Conservation (phyloP, 2,329 filamentous ascomycete species). For the Sporothrix euskadiensis region DNA sequence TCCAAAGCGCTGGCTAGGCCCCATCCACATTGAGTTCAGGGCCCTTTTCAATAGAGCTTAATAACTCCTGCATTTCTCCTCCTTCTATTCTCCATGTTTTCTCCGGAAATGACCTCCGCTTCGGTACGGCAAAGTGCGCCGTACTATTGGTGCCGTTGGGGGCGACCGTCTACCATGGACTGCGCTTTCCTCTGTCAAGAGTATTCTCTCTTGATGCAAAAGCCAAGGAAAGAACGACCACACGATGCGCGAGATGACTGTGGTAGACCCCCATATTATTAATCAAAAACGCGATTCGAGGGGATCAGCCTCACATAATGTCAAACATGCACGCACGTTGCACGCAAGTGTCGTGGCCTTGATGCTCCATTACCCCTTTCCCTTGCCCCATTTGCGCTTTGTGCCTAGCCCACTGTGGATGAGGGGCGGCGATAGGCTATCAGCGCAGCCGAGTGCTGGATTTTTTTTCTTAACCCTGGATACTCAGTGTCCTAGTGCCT, state of each 20-base stretch:
- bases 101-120: slow-evolving; percentile 11
- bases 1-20: not conserved
- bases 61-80: not conserved
- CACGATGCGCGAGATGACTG: not conserved
- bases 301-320: not conserved
- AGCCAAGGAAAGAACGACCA: not conserved
- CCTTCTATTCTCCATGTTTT: slow-evolving; percentile 13
- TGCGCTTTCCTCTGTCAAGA: not conserved
- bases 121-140: not conserved
- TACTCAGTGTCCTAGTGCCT: slow-evolving; percentile 19
- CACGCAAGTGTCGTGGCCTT: not conserved
- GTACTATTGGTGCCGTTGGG: not conserved
- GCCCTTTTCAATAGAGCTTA: not conserved
- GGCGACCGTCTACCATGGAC: not conserved
- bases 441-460: not conserved
- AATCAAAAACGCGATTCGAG: not conserved
- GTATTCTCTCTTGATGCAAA: not conserved
- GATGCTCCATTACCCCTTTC: slow-evolving; percentile 8
- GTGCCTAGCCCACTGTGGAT: not conserved
- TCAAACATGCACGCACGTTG: not conserved
- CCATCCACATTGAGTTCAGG: not conserved
- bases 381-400: slow-evolving; percentile 5
- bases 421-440: slow-evolving; percentile 17
- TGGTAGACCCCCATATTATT: not conserved
- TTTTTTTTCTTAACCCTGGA: slow-evolving; percentile 3